Conservation (phyloP, 2,329 filamentous ascomycete species). For the Beauveria brongniartii region DNA sequence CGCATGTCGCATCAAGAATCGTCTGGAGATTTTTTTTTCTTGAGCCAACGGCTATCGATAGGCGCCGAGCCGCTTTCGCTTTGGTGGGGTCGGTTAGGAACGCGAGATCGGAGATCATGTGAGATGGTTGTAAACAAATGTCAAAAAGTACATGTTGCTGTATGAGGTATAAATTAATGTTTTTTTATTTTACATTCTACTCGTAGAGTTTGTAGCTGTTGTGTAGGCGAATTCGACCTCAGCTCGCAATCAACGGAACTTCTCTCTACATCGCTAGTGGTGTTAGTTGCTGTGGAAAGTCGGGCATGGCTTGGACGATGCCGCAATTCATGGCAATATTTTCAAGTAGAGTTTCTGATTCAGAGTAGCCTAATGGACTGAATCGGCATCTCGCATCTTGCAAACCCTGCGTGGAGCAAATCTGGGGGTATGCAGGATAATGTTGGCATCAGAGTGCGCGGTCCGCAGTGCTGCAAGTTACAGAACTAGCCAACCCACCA, state of each 20-base stretch:
- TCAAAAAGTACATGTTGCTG: no score
- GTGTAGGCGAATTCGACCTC: no score
- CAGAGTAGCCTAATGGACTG: background rate
- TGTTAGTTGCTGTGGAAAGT: background rate
- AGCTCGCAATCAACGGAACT: no score
- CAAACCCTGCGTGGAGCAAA: no score
- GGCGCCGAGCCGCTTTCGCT: background rate
- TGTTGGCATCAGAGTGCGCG: background rate
- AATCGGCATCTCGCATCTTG: background rate
- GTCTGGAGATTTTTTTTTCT: background rate
- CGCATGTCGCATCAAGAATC: background rate
- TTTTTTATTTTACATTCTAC: no score
- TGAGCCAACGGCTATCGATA: constrained; percentile 1
- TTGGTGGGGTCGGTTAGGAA: background rate
- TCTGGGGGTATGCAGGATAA: no score
- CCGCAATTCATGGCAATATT: background rate
- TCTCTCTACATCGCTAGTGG: background rate
- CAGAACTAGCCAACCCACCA: background rate
- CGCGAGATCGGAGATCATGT: no score
- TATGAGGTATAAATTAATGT: no score
- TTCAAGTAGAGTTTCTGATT: background rate
- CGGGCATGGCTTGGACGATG: background rate
- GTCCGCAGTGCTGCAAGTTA: background rate
- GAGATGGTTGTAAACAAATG: no score
- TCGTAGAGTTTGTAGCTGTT: no score